Evolutionary conservation across 1,139 yeast genomes (phyloP), one percentile per base, ranked within the genome.

Genomic region (Yarrowia galli): DNA sequence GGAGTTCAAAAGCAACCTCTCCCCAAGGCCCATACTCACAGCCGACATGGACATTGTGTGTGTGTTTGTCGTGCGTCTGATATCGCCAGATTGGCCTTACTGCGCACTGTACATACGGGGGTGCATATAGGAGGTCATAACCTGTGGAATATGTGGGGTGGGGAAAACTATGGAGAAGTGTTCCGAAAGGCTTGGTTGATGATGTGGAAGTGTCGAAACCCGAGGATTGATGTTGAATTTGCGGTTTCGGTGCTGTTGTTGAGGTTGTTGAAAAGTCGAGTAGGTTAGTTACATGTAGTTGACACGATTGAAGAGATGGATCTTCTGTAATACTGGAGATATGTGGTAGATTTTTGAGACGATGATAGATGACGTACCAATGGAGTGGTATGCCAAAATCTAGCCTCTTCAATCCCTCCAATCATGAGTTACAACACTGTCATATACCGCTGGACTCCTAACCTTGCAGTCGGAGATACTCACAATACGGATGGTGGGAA

Each of bases 121-220:
- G 51, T 25, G 66, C 66, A 56, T 53, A 65, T 36, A 28, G 61
- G 53, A 42, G 61, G 40, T 58, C 64, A 58, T 58, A 58, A 58
- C 32, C 64, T 58, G 64, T 43, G 63, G 7, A 18, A 45, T 2
- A 6, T 3, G 18, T 25, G n/a, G 15, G 48, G n/a, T 13, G 25
- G 23, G n/a, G 28, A 1, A 7, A 22, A 12, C 23, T 40, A n/a
- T 13, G 9, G 28, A 10, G 13, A 3, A 8, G 38, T n/a, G n/a
- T n/a, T n/a, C n/a, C n/a, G n/a, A n/a, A n/a, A n/a, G n/a, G n/a
- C n/a, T n/a, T 6, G 32, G 9, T 7, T 28, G 9, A 28, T 10
- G 9, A 28, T 28, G 32, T 28, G n/a, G 16, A 10, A 12, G 2
- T 36, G 40, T 36, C 13, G 40, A 38, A 38, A 38, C 20, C 42